A percentile compares a stretch with the other conserved stretches of the same genome.
Evolutionary conservation across 495 filamentous ascomycete genomes (phyloP).

Genomic region (Penicillium canariense): DNA sequence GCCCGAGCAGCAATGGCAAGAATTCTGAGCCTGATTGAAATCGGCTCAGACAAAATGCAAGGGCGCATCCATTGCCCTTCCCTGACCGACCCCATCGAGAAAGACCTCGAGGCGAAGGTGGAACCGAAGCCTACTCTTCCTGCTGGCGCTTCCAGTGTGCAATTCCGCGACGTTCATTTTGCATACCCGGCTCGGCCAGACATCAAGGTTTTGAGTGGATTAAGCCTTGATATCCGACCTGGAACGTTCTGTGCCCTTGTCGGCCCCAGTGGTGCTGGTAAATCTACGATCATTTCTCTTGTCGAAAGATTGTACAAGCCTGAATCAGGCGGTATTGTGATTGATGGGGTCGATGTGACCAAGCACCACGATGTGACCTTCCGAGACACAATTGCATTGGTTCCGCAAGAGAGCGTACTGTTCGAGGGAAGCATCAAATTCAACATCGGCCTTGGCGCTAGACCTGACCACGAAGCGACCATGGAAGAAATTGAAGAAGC

Average conservation of each 20-base stretch:
- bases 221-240: slow-evolving; percentile 53
- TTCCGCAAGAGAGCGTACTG: slow-evolving; percentile 54
- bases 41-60: slow-evolving; percentile 36
- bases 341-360: slow-evolving; percentile 45
- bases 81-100: neutral
- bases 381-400: slow-evolving; percentile 50
- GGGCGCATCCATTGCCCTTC: slow-evolving; percentile 13
- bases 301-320: slow-evolving; percentile 59
- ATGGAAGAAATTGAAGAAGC: slow-evolving; percentile 53
- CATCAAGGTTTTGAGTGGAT: slow-evolving; percentile 48
- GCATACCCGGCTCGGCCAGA: slow-evolving; percentile 60
- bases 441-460: slow-evolving; percentile 53
- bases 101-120: slow-evolving; percentile 18
- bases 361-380: slow-evolving; percentile 32
- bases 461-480: slow-evolving; percentile 38
- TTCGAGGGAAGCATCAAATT: slow-evolving; percentile 54
- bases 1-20: slow-evolving; percentile 46
- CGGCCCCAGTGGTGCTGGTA: slow-evolving; percentile 60
- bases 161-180: slow-evolving; percentile 55
- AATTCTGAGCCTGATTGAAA: slow-evolving; percentile 50
- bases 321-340: slow-evolving; percentile 36
- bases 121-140: slow-evolving; percentile 15
- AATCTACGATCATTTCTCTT: slow-evolving; percentile 59
- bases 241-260: slow-evolving; percentile 61
- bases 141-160: slow-evolving; percentile 35